These are phyloP conservation scores for Penicillium aurantiogriseum DNA, from an alignment of 2,329 filamentous ascomycete genomes.

Conservation along the genomic window DNA sequence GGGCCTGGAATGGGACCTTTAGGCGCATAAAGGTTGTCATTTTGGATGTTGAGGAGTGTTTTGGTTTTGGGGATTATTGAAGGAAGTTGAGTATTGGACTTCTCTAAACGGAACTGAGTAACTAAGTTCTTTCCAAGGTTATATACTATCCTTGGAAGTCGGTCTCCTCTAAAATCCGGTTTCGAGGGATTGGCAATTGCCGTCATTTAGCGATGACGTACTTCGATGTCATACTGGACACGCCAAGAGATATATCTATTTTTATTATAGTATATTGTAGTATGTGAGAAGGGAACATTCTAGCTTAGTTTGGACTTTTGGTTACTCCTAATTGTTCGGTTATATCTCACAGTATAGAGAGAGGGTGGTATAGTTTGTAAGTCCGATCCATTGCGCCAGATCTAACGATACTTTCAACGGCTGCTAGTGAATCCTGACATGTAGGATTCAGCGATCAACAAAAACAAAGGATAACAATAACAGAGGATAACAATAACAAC, in stretches of 20 bases:
- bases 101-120: neutral
- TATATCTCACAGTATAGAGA: neutral
- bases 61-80: neutral
- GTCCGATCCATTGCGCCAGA: neutral
- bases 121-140: neutral
- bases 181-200: neutral
- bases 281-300: too few relatives aligned
- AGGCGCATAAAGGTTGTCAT: slow-evolving; percentile 3
- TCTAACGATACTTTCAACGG: neutral
- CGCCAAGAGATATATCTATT: slow-evolving; percentile 10
- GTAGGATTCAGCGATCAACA: neutral
- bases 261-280: too few relatives aligned
- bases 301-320: too few relatives aligned
- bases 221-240: slow-evolving; percentile 4
- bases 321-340: neutral
- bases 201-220: neutral
- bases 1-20: neutral
- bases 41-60: neutral
- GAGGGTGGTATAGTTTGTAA: neutral
- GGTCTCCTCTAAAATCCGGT: neutral
- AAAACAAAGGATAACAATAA: neutral
- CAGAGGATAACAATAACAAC: neutral
- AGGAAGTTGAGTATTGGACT: neutral
- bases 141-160: neutral
- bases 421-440: neutral